Percentiles rank a stretch among this genome's conserved stretches.
phyloP scores from a whole-genome alignment of 1,284 basidiomycete species.

The Rhodotorula sp. region DNA sequence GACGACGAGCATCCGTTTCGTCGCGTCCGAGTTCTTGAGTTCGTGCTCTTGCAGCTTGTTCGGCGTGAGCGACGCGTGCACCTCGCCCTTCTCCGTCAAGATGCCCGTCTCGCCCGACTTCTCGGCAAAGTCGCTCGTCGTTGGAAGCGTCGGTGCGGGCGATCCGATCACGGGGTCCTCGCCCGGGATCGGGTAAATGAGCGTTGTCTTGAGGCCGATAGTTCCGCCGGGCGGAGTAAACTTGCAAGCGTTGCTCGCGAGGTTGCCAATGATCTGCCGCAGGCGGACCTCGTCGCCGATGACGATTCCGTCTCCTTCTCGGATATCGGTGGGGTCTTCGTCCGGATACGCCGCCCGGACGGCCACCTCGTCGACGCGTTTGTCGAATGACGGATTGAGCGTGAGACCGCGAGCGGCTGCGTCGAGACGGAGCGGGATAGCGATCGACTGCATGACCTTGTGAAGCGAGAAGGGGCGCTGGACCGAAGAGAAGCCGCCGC shows the following conservation, averaged over 20 bases:
- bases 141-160: background rate
- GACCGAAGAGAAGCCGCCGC: constrained; percentile 65
- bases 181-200: constrained; percentile 55
- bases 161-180: background rate
- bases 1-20: constrained; percentile 55
- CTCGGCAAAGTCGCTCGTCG: constrained; percentile 7
- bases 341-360: constrained; percentile 20
- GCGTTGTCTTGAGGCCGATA: constrained; percentile 60
- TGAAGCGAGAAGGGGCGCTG: constrained; percentile 75
- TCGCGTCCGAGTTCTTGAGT: constrained; percentile 26
- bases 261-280: constrained; percentile 59
- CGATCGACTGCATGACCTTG: constrained; percentile 73
- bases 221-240: constrained; percentile 74
- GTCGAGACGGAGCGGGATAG: constrained; percentile 70
- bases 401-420: constrained; percentile 68
- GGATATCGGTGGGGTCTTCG: constrained; percentile 49
- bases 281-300: constrained; percentile 76
- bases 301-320: constrained; percentile 60
- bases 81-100: background rate
- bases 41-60: constrained; percentile 32
- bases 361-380: constrained; percentile 65
- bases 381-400: constrained; percentile 69
- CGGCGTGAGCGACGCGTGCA: constrained; percentile 15
- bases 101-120: background rate
- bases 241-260: constrained; percentile 55